A percentile compares a stretch with the other conserved stretches of the same genome.
phyloP scores from a whole-genome alignment of 495 filamentous ascomycete species.

The Aspergillus kassunensis region DNA sequence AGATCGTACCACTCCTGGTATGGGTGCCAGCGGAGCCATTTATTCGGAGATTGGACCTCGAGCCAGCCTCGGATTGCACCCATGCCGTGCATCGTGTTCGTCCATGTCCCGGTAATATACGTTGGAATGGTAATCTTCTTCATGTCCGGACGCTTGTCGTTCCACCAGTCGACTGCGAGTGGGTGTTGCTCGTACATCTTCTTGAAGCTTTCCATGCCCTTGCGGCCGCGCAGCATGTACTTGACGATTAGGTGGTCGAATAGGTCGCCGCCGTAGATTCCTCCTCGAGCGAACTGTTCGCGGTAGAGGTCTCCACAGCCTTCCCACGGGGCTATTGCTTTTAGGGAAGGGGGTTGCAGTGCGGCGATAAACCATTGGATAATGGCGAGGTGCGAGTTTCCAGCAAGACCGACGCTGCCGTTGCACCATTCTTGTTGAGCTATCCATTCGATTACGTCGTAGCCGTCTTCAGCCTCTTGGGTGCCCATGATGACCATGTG shows the following conservation, averaged over 20 bases:
- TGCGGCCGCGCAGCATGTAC: no score
- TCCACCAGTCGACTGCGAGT: no score
- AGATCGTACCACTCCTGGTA: slow-evolving; percentile 44
- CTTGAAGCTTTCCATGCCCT: no score
- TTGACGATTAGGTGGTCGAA: slow-evolving; percentile 30
- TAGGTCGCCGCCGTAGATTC: slow-evolving; percentile 25
- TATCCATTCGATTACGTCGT: slow-evolving; percentile 43
- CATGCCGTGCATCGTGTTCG: slow-evolving; percentile 28
- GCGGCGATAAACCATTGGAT: slow-evolving; percentile 42
- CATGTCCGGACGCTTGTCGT: no score
- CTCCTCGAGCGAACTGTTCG: slow-evolving; percentile 35
- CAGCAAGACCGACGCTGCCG: slow-evolving; percentile 42
- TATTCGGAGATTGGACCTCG: slow-evolving; percentile 19
- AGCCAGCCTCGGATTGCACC: no score
- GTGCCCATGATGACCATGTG: slow-evolving; percentile 39
- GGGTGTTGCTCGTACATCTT: slow-evolving; percentile 24
- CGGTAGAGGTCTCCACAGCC: slow-evolving; percentile 43
- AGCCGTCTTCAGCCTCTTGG: slow-evolving; percentile 42
- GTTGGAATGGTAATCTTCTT: no score
- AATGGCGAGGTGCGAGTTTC: slow-evolving; percentile 41
- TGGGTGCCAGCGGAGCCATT: slow-evolving; percentile 28
- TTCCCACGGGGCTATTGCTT: slow-evolving; percentile 47
- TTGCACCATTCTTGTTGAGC: slow-evolving; percentile 42
- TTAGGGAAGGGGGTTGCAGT: slow-evolving; percentile 35
- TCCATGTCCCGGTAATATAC: no score